phyloP scores from a whole-genome alignment of 2,329 filamentous ascomycete species.

The Verticillium tricorpus region DNA sequence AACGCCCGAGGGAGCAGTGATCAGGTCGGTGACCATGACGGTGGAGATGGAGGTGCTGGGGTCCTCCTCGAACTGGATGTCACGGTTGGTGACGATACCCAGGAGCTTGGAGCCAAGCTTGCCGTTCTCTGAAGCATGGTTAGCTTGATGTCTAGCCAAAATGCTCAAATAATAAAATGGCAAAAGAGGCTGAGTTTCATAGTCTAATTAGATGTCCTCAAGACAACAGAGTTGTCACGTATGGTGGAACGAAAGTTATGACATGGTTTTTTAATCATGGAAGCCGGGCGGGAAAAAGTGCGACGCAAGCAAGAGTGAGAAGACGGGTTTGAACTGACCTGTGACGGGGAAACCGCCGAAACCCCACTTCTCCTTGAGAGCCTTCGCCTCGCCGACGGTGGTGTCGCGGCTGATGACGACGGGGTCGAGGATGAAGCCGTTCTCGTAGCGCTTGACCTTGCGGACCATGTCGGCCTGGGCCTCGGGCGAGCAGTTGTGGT shows the following conservation, averaged over 20 bases:
- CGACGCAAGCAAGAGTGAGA: constrained; percentile 11
- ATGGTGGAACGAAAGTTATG: constrained; percentile 99
- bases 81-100: constrained; percentile 95
- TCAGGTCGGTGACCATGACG: constrained; percentile 93
- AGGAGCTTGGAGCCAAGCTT: constrained; percentile 92
- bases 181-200: background rate
- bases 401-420: constrained; percentile 84
- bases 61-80: constrained; percentile 93
- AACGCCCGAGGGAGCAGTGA: constrained; percentile 81
- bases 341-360: constrained; percentile 98
- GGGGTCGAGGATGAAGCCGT: constrained; percentile 96
- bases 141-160: background rate
- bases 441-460: constrained; percentile 99
- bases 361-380: constrained; percentile 95
- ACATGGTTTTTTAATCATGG: constrained; percentile 75
- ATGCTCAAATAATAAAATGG: background rate
- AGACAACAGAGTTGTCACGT: constrained; percentile 71
- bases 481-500: constrained; percentile 99
- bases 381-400: constrained; percentile 86
- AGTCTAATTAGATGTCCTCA: constrained; percentile 58
- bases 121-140: constrained; percentile 65
- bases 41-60: constrained; percentile 67
- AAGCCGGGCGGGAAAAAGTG: constrained; percentile 22
- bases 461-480: constrained; percentile 98
- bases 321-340: constrained; percentile 58